A percentile compares a stretch with the other conserved stretches of the same genome.
Conservation (phyloP, 176 grass and related monocot genomes). For the Hordeum vulgare region DNA sequence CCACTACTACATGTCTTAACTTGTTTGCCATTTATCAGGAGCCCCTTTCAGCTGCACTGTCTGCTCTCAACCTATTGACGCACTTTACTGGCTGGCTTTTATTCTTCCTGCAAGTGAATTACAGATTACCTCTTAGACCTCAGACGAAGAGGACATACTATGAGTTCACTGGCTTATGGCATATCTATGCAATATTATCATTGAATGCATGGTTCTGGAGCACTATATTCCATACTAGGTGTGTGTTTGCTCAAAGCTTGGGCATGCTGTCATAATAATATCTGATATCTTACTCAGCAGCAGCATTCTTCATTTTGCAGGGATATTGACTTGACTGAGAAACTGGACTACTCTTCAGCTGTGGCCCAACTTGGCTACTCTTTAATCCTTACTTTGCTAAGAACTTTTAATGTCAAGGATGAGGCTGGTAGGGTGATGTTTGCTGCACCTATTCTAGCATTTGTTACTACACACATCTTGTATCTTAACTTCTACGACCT, state of each 20-base stretch:
- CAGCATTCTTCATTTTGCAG: conserved; percentile 38
- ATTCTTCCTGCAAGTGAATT: conserved; percentile 59
- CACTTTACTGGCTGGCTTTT: conserved; percentile 77
- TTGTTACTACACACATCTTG: conserved; percentile 91
- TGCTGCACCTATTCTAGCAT: conserved; percentile 86
- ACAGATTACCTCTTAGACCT: conserved; percentile 70
- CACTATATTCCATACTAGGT: conserved; percentile 89
- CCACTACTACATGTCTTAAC: background rate
- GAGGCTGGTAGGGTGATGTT: conserved; percentile 96
- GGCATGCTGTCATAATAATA: background rate
- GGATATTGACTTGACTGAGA: conserved; percentile 93
- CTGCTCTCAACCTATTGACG: conserved; percentile 64
- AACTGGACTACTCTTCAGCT: conserved; percentile 91
- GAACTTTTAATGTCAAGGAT: conserved; percentile 81
- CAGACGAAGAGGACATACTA: conserved; percentile 68
- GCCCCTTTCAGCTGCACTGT: conserved; percentile 67
- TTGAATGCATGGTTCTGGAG: conserved; percentile 99
- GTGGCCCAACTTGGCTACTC: conserved; percentile 82
- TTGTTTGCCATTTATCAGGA: conserved; percentile 46
- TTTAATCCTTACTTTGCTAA: conserved; percentile 76
- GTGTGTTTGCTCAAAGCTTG: conserved; percentile 19
- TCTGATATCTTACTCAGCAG: background rate
- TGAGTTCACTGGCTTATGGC: conserved; percentile 86
- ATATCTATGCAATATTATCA: conserved; percentile 90
- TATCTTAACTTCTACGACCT: conserved; percentile 95